Evolutionary conservation across 2,329 filamentous ascomycete species (phyloP).

Genomic region (Parafenestella ontariensis): DNA sequence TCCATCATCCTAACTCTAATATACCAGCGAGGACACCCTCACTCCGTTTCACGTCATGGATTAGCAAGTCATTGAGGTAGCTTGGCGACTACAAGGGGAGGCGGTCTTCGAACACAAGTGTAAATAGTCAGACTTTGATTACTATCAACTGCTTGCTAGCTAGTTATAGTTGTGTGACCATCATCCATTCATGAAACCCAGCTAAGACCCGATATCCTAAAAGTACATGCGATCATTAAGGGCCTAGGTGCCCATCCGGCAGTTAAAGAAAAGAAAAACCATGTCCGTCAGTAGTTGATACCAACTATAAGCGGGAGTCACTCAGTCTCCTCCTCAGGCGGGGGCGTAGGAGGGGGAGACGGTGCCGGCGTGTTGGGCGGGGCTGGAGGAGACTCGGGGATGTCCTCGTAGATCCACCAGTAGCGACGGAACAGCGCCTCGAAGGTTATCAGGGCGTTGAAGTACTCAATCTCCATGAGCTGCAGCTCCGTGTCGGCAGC

Average conservation of each 20-base stretch:
- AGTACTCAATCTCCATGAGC: not conserved
- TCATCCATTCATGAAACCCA: not conserved
- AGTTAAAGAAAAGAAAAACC: not conserved
- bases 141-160: slow-evolving; percentile 13
- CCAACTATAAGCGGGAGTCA: not conserved
- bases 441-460: not conserved
- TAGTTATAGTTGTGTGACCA: slow-evolving; percentile 2
- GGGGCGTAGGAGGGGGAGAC: not conserved
- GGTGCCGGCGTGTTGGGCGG: slow-evolving; percentile 2
- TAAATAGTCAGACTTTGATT: slow-evolving; percentile 1
- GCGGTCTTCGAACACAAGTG: not conserved
- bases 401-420: not conserved
- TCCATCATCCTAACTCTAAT: not conserved
- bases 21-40: not conserved
- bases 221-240: not conserved
- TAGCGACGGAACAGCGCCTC: not conserved
- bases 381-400: not conserved
- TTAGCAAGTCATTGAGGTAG: not conserved
- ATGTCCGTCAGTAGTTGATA: not conserved
- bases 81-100: not conserved
- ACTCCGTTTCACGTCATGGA: not conserved
- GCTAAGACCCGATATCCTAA: slow-evolving; percentile 4
- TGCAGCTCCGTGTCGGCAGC: not conserved
- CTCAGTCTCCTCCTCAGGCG: not conserved
- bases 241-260: not conserved